Evolutionary conservation across 2,329 filamentous ascomycete species (phyloP), one percentile per base, ranked within the genome.

Genomic region (Immersiporthe knoxdaviesiana): DNA sequence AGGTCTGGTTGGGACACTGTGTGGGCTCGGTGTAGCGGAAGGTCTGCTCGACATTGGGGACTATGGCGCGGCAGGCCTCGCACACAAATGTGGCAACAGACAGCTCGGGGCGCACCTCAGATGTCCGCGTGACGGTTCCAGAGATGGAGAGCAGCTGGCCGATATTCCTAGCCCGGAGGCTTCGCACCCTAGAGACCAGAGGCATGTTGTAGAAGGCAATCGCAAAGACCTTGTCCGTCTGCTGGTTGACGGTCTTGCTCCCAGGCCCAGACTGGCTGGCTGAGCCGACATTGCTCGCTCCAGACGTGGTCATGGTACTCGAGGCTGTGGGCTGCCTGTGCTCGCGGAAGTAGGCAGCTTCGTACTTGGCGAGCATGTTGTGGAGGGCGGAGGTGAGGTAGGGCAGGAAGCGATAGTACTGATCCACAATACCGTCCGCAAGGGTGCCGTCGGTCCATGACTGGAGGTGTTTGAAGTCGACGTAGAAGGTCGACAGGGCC

Each of bases 11-110:
- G 12, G 96, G 95, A 75, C 96, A 99, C 82, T 97, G 93, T 3
- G 94, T 95, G 0, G 96, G 96, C 78, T 99, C 96, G 0, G 95
- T 97, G 80, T 97, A 99, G 76, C 94, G 90, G 83, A 99, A 99
- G 0, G 93, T 97, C 82, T 99, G 96, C 80, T 99, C 96, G 37
- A 99, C 90, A 77, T 97, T 97, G 50, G 92, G 90, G 7, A 97
- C 89, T 1, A 94, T 89, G 3, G 89, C 90, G 73, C 92, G 91
- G 82, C 96, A 99, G 62, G 87, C 88, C 78, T 97, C 92, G 80
- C 96, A 99, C 68, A 91, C 89, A 76, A 99, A 99, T 0, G 96
- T 97, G 7, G 92, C 96, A 30, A 97, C 84, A 2, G 94, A 97
- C 71, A 99, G 82, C 80, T 99, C 96, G 0, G 96, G 96, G 44